phyloP scores from a whole-genome alignment of 106 monocot genomes.

The Iris macrosiphon region DNA sequence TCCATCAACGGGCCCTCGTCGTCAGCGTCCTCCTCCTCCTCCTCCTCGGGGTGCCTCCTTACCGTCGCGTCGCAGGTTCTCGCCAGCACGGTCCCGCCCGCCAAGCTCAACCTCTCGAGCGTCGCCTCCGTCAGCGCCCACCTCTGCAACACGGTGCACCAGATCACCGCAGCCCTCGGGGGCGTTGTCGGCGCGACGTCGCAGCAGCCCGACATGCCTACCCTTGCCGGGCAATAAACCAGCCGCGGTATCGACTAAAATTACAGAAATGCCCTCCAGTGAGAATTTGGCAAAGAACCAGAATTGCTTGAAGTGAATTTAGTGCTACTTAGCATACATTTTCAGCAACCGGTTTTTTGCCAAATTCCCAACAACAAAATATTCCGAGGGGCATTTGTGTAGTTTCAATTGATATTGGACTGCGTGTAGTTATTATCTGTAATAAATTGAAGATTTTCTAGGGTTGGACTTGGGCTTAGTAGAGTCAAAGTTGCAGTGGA shows the following conservation, averaged over 20 bases:
- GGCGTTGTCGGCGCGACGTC: background rate
- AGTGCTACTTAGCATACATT: background rate
- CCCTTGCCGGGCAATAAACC: constrained; percentile 23
- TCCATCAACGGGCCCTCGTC: background rate
- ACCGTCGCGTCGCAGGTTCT: constrained; percentile 75
- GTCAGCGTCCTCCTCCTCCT: background rate
- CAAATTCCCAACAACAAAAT: constrained; percentile 18
- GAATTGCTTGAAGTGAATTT: background rate
- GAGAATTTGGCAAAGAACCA: constrained; percentile 19
- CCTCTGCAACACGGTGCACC: constrained; percentile 61
- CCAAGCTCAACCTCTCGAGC: constrained; percentile 86
- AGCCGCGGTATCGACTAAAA: background rate
- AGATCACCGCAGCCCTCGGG: constrained; percentile 52
- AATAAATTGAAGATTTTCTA: background rate
- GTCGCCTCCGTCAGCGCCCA: constrained; percentile 79
- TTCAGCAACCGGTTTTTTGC: constrained; percentile 6
- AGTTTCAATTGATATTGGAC: background rate
- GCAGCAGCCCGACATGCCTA: background rate
- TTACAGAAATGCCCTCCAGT: constrained; percentile 20
- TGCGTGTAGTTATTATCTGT: constrained; percentile 12
- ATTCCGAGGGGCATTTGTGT: constrained; percentile 14
- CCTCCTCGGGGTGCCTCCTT: constrained; percentile 49
- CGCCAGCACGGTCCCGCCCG: constrained; percentile 64
- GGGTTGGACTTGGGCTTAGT: background rate
- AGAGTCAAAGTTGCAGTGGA: background rate